Percentiles rank a stretch among this genome's conserved stretches.
These are phyloP conservation scores for Asterophora lycoperdoides DNA, from an alignment of 768 basidiomycete species.

Conservation along the genomic window DNA sequence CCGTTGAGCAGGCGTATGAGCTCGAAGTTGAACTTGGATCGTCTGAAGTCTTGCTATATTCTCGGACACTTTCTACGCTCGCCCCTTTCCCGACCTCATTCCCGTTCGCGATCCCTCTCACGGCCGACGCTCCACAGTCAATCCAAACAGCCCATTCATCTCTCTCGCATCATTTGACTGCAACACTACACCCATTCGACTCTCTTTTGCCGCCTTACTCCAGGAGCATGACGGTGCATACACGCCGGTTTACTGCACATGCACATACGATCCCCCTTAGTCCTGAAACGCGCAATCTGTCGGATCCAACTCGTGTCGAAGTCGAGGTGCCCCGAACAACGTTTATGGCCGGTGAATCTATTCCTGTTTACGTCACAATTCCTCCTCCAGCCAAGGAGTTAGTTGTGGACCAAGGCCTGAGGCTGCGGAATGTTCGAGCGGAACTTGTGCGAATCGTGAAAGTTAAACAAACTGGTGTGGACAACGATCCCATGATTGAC, in stretches of 20 bases:
- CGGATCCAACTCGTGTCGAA: slow-evolving; percentile 63
- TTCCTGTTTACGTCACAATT: slow-evolving; percentile 77
- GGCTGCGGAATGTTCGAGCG: slow-evolving; percentile 75
- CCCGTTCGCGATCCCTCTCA: slow-evolving; percentile 80
- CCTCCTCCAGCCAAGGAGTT: slow-evolving; percentile 68
- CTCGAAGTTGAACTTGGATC: slow-evolving; percentile 63
- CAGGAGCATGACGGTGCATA: slow-evolving; percentile 64
- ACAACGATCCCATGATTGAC: slow-evolving; percentile 38
- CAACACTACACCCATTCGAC: slow-evolving; percentile 54
- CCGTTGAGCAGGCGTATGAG: slow-evolving; percentile 58
- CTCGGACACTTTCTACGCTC: slow-evolving; percentile 32
- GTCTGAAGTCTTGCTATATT: slow-evolving; percentile 53
- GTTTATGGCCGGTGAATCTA: slow-evolving; percentile 67
- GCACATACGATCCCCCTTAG: slow-evolving; percentile 48
- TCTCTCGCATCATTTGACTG: slow-evolving; percentile 66
- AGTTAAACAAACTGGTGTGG: slow-evolving; percentile 43
- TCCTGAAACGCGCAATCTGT: slow-evolving; percentile 54
- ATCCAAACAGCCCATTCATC: slow-evolving; percentile 73
- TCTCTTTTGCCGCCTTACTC: slow-evolving; percentile 35
- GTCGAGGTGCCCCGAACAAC: slow-evolving; percentile 69
- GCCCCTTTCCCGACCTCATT: slow-evolving; percentile 54
- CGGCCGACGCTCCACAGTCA: slow-evolving; percentile 77
- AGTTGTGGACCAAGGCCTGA: slow-evolving; percentile 63
- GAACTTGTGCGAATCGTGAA: slow-evolving; percentile 71
- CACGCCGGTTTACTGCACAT: slow-evolving; percentile 70